phyloP scores from a whole-genome alignment of 2,329 filamentous ascomycete species.

The Arthrinium puccinioides region DNA sequence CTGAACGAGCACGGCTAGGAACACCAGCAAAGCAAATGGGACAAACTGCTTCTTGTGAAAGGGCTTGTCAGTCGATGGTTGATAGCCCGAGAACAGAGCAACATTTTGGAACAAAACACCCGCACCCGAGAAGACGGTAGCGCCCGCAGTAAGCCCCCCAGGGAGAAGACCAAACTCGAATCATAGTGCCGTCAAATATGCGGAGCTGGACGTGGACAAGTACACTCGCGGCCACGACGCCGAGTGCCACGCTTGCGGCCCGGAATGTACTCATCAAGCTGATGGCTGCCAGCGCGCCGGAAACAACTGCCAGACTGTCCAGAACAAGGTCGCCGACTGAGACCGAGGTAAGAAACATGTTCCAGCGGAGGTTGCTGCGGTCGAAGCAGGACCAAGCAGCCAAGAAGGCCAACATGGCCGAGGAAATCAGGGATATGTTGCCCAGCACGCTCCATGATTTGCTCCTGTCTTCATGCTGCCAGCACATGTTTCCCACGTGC shows the following conservation, averaged over 20 bases:
- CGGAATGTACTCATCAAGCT: conserved; percentile 19
- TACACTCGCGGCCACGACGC: conserved; percentile 14
- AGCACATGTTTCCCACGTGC: conserved; percentile 17
- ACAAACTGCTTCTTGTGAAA: conserved; percentile 11
- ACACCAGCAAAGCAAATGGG: conserved; percentile 9
- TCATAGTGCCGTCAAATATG: conserved; percentile 14
- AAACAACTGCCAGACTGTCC: conserved; percentile 18
- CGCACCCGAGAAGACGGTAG: conserved; percentile 16
- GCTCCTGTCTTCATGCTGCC: conserved; percentile 14
- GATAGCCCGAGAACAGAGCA: conserved; percentile 3
- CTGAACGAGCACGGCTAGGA: conserved; percentile 13
- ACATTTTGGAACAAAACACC: conserved; percentile 14
- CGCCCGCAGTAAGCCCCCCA: conserved; percentile 11
- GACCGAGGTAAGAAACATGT: conserved; percentile 19
- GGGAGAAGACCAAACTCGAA: conserved; percentile 14
- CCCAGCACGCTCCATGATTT: conserved; percentile 15
- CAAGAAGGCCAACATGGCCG: conserved; percentile 15
- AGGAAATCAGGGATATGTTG: conserved; percentile 14
- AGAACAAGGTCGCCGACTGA: conserved; percentile 20
- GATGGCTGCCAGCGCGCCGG: conserved; percentile 17
- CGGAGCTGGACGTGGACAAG: conserved; percentile 17
- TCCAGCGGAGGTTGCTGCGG: conserved; percentile 18
- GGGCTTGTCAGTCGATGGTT: conserved; percentile 8
- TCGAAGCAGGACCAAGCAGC: conserved; percentile 21
- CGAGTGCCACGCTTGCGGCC: conserved; percentile 18